These are phyloP conservation scores for Metschnikowia santaceciliae DNA, from an alignment of 805 yeast genomes.

Conservation along the genomic window DNA sequence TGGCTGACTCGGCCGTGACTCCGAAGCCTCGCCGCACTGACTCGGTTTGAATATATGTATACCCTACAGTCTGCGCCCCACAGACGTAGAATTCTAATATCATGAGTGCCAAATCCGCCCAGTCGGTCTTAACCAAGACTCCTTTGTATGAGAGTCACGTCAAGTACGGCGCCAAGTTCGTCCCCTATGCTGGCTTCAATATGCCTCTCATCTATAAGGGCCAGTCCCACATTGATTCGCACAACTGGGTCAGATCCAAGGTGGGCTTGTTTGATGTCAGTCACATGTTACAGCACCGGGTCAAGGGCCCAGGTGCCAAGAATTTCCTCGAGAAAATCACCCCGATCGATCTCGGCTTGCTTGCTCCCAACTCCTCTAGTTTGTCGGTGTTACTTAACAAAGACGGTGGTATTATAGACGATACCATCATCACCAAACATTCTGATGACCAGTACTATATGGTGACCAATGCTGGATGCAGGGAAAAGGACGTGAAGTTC, in stretches of 20 bases:
- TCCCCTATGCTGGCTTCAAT: slow-evolving; percentile 91
- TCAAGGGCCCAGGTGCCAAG: slow-evolving; percentile 65
- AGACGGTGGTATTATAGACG: slow-evolving; percentile 82
- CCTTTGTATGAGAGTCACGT: slow-evolving; percentile 81
- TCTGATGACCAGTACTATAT: slow-evolving; percentile 72
- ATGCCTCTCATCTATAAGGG: slow-evolving; percentile 89
- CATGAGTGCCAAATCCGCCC: slow-evolving; percentile 2
- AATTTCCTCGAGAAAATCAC: slow-evolving; percentile 72
- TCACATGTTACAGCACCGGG: slow-evolving; percentile 91
- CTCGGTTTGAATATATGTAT: not conserved
- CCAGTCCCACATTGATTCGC: slow-evolving; percentile 90
- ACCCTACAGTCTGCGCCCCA: not conserved
- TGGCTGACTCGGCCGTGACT: slow-evolving; percentile 1
- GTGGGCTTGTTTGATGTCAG: slow-evolving; percentile 95
- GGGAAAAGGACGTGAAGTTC: slow-evolving; percentile 73
- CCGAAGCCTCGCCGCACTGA: not conserved
- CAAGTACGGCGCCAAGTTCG: slow-evolving; percentile 81
- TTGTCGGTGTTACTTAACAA: slow-evolving; percentile 72
- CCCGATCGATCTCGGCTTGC: slow-evolving; percentile 73
- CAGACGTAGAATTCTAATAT: not conserved
- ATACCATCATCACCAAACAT: slow-evolving; percentile 87
- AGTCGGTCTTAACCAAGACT: slow-evolving; percentile 47
- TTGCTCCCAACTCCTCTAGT: slow-evolving; percentile 60
- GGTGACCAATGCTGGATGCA: slow-evolving; percentile 95
- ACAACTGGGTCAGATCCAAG: slow-evolving; percentile 84